Percentiles rank a stretch among this genome's conserved stretches.
phyloP scores from a whole-genome alignment of 768 basidiomycete species.

The Agrocybe pediades region DNA sequence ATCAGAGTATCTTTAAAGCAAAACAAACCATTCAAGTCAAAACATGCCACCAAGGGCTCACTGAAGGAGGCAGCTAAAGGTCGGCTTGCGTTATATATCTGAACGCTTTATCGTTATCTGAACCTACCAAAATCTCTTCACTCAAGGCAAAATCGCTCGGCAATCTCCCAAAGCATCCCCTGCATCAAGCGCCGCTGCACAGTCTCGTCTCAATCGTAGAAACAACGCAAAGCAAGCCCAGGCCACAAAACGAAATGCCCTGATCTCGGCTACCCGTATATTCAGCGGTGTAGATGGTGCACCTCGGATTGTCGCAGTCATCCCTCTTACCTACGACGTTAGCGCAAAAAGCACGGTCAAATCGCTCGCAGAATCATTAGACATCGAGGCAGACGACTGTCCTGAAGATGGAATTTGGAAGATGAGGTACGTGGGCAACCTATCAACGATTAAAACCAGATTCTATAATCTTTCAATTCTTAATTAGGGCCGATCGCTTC shows the following conservation, averaged over 20 bases:
- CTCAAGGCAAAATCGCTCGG: conserved; percentile 58
- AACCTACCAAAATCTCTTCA: not conserved
- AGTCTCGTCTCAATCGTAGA: conserved; percentile 75
- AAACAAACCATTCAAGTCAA: conserved; percentile 94
- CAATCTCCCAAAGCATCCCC: conserved; percentile 54
- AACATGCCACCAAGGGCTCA: conserved; percentile 83
- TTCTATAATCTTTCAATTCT: not conserved
- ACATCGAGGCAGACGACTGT: conserved; percentile 52
- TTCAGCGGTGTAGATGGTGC: conserved; percentile 78
- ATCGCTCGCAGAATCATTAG: conserved; percentile 62
- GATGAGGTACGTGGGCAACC: conserved; percentile 56
- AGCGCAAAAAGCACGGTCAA: conserved; percentile 49
- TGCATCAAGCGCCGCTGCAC: conserved; percentile 54
- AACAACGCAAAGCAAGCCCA: conserved; percentile 88
- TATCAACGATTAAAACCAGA: not conserved
- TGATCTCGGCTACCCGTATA: conserved; percentile 73
- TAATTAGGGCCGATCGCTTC: conserved; percentile 78
- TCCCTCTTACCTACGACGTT: conserved; percentile 79
- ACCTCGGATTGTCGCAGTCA: conserved; percentile 84
- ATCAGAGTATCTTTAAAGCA: conserved; percentile 41
- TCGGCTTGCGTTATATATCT: conserved; percentile 21
- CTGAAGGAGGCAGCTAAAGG: conserved; percentile 88
- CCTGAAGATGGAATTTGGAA: conserved; percentile 61
- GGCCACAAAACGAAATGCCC: conserved; percentile 63
- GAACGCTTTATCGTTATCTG: no score